Base-by-base conservation (phyloP, 768 basidiomycete species). In the Asterophora parasitica region DNA sequence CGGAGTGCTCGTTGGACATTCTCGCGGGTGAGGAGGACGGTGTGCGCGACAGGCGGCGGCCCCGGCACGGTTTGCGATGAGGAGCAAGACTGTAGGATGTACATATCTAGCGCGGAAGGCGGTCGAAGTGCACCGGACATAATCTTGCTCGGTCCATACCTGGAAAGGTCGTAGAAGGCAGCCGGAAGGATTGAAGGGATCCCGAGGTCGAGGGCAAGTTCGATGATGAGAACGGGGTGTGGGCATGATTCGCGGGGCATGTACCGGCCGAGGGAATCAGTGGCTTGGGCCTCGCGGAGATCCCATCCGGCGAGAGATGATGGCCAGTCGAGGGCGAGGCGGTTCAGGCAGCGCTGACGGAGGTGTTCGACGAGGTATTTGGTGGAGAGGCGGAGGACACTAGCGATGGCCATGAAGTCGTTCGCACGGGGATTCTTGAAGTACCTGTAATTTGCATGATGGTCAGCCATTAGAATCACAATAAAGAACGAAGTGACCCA, bases 331-430 rank as follows among this genome's bases (percentile, higher is more conserved):
- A 67, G 61, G 12, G 69, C 63, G 13, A 90, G 74, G 9, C 80
- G 81, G 3, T 65, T 61, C 17, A 89, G 65, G 55, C 85, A 87
- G 33, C 73, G 81, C 35, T 68, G 57, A 0, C 82, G 80, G 26
- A 88, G 78, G 47, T 79, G 76, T 31, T 84, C 78, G 46, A 87
- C 81, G 42, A 88, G 71, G 61, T 90, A 90, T 64, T 90, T 90
- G 26, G 78, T 77, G 1, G 86, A 85, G 1, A 89, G 66, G 4
- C 87, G 82, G 6, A 88, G 74, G 36, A 86, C 81, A 4, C 79
- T 77, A 2, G 84, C 72, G 31, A 89, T 61, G 15, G 69, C 65
- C 6, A 77, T 68, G 54, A 88, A 88, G 56, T 85, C 76, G 32
- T 71, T 65, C 1, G 79, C 69, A 17, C 67, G 61, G 1, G 74